Conservation (phyloP, 1,284 basidiomycete genomes). For the Anthracocystis walkeri region DNA sequence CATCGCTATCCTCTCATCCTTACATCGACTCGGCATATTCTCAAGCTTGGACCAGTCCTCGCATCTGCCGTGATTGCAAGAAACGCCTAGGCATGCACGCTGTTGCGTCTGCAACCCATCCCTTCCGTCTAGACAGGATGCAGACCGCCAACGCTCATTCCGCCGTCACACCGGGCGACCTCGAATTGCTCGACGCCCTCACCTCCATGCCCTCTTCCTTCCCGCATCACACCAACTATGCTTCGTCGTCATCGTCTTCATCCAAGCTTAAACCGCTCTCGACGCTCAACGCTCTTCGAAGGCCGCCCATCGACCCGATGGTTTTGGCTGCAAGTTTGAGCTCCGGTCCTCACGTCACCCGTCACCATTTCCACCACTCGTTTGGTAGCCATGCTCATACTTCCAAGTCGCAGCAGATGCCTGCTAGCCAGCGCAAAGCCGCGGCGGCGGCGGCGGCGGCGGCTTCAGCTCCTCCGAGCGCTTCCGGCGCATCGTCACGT, state of each 20-base stretch:
- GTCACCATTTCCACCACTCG: constrained; percentile 66
- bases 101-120: constrained; percentile 19
- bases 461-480: constrained; percentile 1
- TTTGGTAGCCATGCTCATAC: constrained; percentile 43
- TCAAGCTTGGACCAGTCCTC: neutral
- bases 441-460: constrained; percentile 20
- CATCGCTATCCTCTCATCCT: neutral
- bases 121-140: constrained; percentile 25
- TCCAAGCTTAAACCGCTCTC: constrained; percentile 44
- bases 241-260: constrained; percentile 4
- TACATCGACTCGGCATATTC: too few relatives aligned
- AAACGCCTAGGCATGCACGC: constrained; percentile 15
- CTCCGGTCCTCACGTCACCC: constrained; percentile 64
- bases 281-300: constrained; percentile 62
- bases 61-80: neutral
- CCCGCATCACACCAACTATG: constrained; percentile 30
- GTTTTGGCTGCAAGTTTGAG: constrained; percentile 63
- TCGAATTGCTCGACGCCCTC: constrained; percentile 58
- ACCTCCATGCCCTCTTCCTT: constrained; percentile 51
- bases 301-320: constrained; percentile 66
- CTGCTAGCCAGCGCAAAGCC: constrained; percentile 47
- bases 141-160: constrained; percentile 36
- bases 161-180: constrained; percentile 41
- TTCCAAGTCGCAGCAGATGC: constrained; percentile 60
- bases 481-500: neutral